Evolutionary conservation across 352 stramenopile species (phyloP).

Genomic region (Phytophthora syringae): DNA sequence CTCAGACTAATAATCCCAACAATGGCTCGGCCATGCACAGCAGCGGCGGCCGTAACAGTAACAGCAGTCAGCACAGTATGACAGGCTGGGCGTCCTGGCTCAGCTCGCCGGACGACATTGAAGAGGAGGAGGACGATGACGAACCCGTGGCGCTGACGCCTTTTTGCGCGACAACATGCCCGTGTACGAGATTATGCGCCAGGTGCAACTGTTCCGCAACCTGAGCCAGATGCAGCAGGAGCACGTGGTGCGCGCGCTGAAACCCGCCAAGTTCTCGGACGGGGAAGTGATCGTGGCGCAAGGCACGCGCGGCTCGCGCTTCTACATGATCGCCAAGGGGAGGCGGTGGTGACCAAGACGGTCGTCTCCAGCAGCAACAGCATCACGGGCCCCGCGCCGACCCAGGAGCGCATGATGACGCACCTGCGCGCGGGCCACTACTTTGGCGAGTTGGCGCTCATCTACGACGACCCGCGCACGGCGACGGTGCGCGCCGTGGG

Average conservation of each 20-base stretch:
- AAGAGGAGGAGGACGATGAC: slow-evolving; percentile 77
- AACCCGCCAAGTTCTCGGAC: slow-evolving; percentile 86
- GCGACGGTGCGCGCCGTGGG: slow-evolving; percentile 79
- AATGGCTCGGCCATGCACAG: slow-evolving; percentile 45
- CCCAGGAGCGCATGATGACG: slow-evolving; percentile 87
- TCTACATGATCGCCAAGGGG: slow-evolving; percentile 93
- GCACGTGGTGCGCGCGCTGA: slow-evolving; percentile 85
- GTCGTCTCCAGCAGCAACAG: slow-evolving; percentile 41
- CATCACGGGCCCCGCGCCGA: slow-evolving; percentile 41
- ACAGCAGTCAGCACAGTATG: slow-evolving; percentile 67
- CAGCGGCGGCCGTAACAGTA: slow-evolving; percentile 42
- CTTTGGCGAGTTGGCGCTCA: slow-evolving; percentile 93
- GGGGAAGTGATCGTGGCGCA: slow-evolving; percentile 88
- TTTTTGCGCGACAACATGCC: slow-evolving; percentile 87
- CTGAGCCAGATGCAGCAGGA: slow-evolving; percentile 89
- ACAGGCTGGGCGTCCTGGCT: slow-evolving; percentile 71
- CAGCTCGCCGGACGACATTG: slow-evolving; percentile 65
- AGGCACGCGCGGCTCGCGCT: slow-evolving; percentile 80
- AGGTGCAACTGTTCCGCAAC: slow-evolving; percentile 89
- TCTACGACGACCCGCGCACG: slow-evolving; percentile 91
- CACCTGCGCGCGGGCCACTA: slow-evolving; percentile 92
- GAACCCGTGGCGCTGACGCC: slow-evolving; percentile 70
- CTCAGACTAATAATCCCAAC: slow-evolving; percentile 41
- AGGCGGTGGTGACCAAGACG: slow-evolving; percentile 87
- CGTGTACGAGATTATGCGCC: slow-evolving; percentile 89